Conservation (phyloP, 345 rosid genomes). For the Microcos paniculata region DNA sequence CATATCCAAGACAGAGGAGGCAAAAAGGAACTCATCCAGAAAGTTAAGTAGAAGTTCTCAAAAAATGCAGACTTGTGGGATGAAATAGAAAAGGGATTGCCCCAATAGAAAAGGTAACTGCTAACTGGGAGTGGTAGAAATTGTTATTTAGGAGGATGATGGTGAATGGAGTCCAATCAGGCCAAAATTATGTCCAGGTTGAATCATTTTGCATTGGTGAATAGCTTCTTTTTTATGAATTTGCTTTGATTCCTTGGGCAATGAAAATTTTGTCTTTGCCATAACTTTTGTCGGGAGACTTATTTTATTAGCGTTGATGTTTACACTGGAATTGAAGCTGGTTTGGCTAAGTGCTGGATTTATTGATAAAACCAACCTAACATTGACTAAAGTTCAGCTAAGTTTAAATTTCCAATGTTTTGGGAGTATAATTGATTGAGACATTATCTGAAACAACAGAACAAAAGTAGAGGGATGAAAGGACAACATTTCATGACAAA, state of each 20-base stretch:
- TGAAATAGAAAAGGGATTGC: constrained; percentile 74
- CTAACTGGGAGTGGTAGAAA: not conserved
- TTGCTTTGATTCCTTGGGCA: not conserved
- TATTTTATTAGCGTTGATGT: not conserved
- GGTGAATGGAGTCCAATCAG: not conserved
- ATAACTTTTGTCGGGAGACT: not conserved
- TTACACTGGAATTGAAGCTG: no score
- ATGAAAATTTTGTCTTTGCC: no score
- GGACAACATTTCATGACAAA: no score
- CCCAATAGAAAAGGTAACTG: constrained; percentile 32
- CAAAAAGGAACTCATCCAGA: constrained; percentile 49
- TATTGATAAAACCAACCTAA: no score
- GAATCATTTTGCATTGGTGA: not conserved
- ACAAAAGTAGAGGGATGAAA: no score
- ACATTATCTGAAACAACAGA: no score
- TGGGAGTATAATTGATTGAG: no score
- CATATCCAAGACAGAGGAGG: constrained; percentile 56
- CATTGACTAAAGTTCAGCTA: no score
- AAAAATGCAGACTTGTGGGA: constrained; percentile 61
- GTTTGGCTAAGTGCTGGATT: no score
- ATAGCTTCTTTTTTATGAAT: not conserved
- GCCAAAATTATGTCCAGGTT: not conserved
- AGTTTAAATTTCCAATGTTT: no score
- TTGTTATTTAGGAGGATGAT: not conserved
- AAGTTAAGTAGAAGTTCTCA: constrained; percentile 56